phyloP scores from a whole-genome alignment of 192 early-diverging fungal genomes.

The Physocladia obscura region DNA sequence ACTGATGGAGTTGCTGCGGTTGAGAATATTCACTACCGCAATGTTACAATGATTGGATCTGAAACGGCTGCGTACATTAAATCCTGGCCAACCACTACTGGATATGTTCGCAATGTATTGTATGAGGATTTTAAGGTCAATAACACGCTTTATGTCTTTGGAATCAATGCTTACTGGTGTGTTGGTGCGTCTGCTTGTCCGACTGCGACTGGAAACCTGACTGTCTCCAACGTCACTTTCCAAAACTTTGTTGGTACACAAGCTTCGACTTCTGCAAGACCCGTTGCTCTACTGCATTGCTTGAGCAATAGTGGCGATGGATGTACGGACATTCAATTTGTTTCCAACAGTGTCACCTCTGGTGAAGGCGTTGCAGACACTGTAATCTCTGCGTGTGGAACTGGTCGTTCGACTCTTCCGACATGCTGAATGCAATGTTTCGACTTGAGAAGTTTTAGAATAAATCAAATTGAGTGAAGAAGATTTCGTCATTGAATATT shows the following conservation, averaged over 20 bases:
- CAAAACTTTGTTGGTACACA: constrained; percentile 19
- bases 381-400: not conserved
- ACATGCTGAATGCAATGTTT: too few species aligned
- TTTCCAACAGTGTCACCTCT: not conserved
- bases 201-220: constrained; percentile 7
- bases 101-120: constrained; percentile 11
- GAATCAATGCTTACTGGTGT: constrained; percentile 20
- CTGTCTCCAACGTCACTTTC: constrained; percentile 10
- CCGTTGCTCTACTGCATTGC: not conserved
- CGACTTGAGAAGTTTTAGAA: too few species aligned
- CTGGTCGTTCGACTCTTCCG: not conserved
- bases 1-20: not conserved
- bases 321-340: not conserved
- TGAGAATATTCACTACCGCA: constrained; percentile 21
- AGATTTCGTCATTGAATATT: too few species aligned
- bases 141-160: constrained; percentile 15
- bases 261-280: not conserved
- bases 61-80: constrained; percentile 20
- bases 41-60: constrained; percentile 16
- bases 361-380: not conserved
- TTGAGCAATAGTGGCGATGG: not conserved
- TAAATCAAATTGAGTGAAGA: too few species aligned
- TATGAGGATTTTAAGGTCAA: constrained; percentile 27
- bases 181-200: constrained; percentile 3
- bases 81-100: constrained; percentile 17